Conservation (phyloP, 2,329 filamentous ascomycete genomes). For the Thyridium curvatum region DNA sequence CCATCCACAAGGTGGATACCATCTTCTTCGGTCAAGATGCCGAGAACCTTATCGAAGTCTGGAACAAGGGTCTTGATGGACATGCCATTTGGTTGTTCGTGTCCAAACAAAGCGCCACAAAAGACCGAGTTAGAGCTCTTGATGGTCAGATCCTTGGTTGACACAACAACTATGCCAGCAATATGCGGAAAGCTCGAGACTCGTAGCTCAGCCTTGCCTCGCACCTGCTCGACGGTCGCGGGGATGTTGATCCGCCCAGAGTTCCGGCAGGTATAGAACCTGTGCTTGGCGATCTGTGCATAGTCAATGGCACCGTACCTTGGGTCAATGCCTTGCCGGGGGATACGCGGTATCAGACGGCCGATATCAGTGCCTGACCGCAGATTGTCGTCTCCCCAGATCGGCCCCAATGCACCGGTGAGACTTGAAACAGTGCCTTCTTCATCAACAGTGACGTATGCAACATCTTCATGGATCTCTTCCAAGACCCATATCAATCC, state of each 20-base stretch:
- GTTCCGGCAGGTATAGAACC: slow-evolving; percentile 81
- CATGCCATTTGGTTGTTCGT: slow-evolving; percentile 75
- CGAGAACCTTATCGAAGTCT: slow-evolving; percentile 76
- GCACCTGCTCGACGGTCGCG: slow-evolving; percentile 69
- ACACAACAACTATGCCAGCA: slow-evolving; percentile 89
- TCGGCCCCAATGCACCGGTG: slow-evolving; percentile 70
- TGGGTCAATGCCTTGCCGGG: slow-evolving; percentile 65
- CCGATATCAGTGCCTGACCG: slow-evolving; percentile 67
- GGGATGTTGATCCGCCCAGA: slow-evolving; percentile 75
- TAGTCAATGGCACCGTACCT: slow-evolving; percentile 72
- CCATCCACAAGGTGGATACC: slow-evolving; percentile 78
- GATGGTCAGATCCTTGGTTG: slow-evolving; percentile 70
- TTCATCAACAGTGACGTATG: slow-evolving; percentile 68
- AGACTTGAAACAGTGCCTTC: slow-evolving; percentile 66
- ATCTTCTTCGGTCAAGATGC: slow-evolving; percentile 80
- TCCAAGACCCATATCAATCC: slow-evolving; percentile 97
- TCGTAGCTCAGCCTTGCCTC: slow-evolving; percentile 64
- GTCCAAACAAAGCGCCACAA: slow-evolving; percentile 84
- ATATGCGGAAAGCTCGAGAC: slow-evolving; percentile 96
- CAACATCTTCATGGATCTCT: slow-evolving; percentile 93
- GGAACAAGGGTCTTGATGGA: slow-evolving; percentile 77
- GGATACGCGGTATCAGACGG: slow-evolving; percentile 74
- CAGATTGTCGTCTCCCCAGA: slow-evolving; percentile 73
- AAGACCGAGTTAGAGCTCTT: slow-evolving; percentile 95
- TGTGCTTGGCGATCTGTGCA: slow-evolving; percentile 62